Percentiles rank a stretch among this genome's conserved stretches.
Conservation (phyloP, 495 filamentous ascomycete species). For the Hyaloscypha variabilis region DNA sequence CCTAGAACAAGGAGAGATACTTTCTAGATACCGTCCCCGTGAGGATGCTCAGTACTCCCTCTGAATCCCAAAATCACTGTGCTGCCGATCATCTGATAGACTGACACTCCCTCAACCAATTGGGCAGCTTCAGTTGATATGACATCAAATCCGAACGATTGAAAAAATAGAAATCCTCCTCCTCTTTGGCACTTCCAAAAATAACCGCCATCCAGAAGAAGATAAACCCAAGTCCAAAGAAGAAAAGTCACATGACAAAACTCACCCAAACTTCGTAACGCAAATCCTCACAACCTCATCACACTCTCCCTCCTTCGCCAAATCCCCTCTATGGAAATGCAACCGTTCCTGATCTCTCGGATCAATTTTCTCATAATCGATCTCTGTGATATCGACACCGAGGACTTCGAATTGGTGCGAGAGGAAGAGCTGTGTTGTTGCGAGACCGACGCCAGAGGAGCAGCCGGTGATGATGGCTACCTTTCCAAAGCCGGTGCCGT, state of each 20-base stretch:
- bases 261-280: conserved; percentile 36
- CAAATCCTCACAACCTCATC: conserved; percentile 38
- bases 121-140: too few relatives aligned
- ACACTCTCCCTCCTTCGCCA: conserved; percentile 30
- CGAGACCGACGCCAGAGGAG: conserved; percentile 45
- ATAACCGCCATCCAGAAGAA: too few relatives aligned
- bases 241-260: conserved; percentile 4
- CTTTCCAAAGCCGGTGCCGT: conserved; percentile 26
- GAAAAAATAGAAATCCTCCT: not conserved
- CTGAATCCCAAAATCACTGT: too few relatives aligned
- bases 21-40: too few relatives aligned
- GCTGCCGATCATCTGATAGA: too few relatives aligned
- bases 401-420: conserved; percentile 41
- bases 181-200: too few relatives aligned
- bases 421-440: conserved; percentile 41
- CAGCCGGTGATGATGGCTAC: conserved; percentile 45
- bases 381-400: conserved; percentile 39
- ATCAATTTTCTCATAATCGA: conserved; percentile 35
- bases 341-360: conserved; percentile 35
- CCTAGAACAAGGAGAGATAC: too few relatives aligned
- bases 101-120: too few relatives aligned
- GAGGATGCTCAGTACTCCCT: too few relatives aligned
- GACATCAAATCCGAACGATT: too few relatives aligned
- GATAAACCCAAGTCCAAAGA: not conserved
- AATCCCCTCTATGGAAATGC: conserved; percentile 38